These are phyloP conservation scores for Echinochloa phyllopogon DNA, from an alignment of 176 grass and related monocot genomes.

Conservation along the genomic window DNA sequence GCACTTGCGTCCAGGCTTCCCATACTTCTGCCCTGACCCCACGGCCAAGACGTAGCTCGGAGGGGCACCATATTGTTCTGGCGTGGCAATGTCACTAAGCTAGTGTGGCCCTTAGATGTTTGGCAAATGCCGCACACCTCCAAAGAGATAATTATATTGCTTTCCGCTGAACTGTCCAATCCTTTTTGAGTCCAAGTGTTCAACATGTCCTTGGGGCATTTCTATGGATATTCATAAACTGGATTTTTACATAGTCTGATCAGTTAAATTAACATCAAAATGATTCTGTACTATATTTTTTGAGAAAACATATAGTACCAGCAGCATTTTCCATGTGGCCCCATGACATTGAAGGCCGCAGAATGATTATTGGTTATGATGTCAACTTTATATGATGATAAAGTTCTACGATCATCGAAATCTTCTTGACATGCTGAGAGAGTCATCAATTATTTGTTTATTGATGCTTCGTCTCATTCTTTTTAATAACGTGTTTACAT, in stretches of 20 bases:
- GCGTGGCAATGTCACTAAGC: background rate
- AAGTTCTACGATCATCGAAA: slow-evolving; percentile 33
- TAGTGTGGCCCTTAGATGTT: background rate
- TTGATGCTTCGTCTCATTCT: slow-evolving; percentile 27
- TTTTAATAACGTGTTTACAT: slow-evolving; percentile 38
- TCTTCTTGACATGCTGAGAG: slow-evolving; percentile 29
- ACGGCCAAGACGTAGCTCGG: background rate
- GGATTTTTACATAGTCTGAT: slow-evolving; percentile 14
- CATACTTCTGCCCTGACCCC: background rate
- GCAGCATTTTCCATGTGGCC: slow-evolving; percentile 34
- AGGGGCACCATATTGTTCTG: background rate
- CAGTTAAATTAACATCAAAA: slow-evolving; percentile 10
- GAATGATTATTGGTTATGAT: slow-evolving; percentile 38
- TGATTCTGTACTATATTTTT: slow-evolving; percentile 4
- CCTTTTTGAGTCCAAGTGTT: background rate
- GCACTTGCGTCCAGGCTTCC: background rate
- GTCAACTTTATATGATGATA: slow-evolving; percentile 38
- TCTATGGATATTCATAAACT: background rate
- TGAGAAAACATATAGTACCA: slow-evolving; percentile 38
- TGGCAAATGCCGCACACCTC: background rate
- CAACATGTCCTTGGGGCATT: background rate
- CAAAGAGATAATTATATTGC: background rate
- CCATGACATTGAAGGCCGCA: slow-evolving; percentile 14
- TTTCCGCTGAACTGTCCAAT: slow-evolving; percentile 4
- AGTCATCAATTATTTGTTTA: slow-evolving; percentile 20